Percentiles rank a stretch among this genome's conserved stretches.
These are phyloP conservation scores for Yamadazyma trypodendri DNA, from an alignment of 1,139 yeast species.

Conservation along the genomic window DNA sequence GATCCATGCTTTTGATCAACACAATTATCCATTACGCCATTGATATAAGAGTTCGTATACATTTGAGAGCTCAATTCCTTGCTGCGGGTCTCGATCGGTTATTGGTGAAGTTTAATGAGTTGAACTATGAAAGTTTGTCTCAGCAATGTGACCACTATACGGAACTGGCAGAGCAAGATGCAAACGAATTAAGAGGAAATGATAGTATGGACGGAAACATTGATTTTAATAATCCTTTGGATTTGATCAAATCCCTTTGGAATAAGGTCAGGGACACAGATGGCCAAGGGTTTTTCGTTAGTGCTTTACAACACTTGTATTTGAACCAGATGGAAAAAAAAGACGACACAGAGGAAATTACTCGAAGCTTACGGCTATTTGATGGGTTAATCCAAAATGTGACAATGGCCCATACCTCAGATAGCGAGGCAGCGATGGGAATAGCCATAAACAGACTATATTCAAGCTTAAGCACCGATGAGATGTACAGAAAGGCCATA, in stretches of 20 bases:
- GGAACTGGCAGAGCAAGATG: slow-evolving; percentile 68
- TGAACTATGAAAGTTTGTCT: slow-evolving; percentile 62
- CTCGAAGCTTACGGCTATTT: slow-evolving; percentile 71
- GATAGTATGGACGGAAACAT: slow-evolving; percentile 62
- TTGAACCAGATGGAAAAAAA: slow-evolving; percentile 64
- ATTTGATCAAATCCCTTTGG: slow-evolving; percentile 69
- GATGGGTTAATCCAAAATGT: slow-evolving; percentile 84
- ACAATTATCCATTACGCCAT: slow-evolving; percentile 66
- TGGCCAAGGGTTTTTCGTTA: slow-evolving; percentile 67
- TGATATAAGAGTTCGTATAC: slow-evolving; percentile 67
- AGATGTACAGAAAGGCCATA: slow-evolving; percentile 78
- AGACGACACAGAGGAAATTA: slow-evolving; percentile 48
- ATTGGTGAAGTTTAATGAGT: slow-evolving; percentile 56
- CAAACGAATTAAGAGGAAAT: slow-evolving; percentile 58
- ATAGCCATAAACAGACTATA: slow-evolving; percentile 79
- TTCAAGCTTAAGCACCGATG: slow-evolving; percentile 85
- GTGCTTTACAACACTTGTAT: slow-evolving; percentile 82
- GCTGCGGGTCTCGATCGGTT: slow-evolving; percentile 74
- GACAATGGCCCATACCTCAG: slow-evolving; percentile 61
- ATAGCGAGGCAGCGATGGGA: slow-evolving; percentile 74
- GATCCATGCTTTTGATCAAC: slow-evolving; percentile 75
- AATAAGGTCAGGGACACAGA: slow-evolving; percentile 67
- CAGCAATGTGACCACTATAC: slow-evolving; percentile 67
- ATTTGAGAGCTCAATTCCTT: slow-evolving; percentile 71
- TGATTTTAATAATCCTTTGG: slow-evolving; percentile 74